A percentile compares a stretch with the other conserved stretches of the same genome.
Conservation (phyloP, 177 flowering plant genomes). For the Vitis hybrid region DNA sequence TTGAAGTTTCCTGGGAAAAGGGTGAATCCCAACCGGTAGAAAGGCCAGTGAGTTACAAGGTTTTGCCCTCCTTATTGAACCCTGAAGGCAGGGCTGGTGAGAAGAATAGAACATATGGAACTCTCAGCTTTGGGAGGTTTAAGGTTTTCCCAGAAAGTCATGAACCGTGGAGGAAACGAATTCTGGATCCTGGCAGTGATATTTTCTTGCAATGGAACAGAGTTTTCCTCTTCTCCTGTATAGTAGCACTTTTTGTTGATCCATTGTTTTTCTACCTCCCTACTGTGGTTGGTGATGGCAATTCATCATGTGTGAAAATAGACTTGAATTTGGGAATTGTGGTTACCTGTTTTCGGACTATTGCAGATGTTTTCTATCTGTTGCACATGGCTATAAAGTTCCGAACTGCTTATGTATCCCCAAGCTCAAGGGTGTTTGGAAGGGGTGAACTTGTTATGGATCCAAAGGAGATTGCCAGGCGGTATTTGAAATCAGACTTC, state of each 20-base stretch:
- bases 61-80: constrained; percentile 19
- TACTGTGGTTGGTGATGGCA: constrained; percentile 11
- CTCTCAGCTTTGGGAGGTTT: constrained; percentile 21
- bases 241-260: constrained; percentile 55
- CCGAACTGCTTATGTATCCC: constrained; percentile 84
- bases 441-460: constrained; percentile 96
- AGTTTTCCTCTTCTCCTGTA: constrained; percentile 52
- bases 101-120: neutral
- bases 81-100: constrained; percentile 8
- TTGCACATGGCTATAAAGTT: constrained; percentile 75
- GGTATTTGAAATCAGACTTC: constrained; percentile 80
- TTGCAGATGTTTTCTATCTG: constrained; percentile 79
- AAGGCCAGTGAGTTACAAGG: constrained; percentile 22
- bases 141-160: constrained; percentile 34
- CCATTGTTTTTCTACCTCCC: constrained; percentile 56
- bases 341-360: constrained; percentile 69
- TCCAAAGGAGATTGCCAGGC: constrained; percentile 61
- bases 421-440: constrained; percentile 85
- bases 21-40: constrained; percentile 6
- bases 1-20: constrained; percentile 3
- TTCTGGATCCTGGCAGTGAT: constrained; percentile 62
- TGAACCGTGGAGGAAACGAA: constrained; percentile 19
- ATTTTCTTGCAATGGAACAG: constrained; percentile 48
- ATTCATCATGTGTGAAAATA: constrained; percentile 48
- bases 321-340: constrained; percentile 65